Evolutionary conservation across 1,139 yeast genomes (phyloP), one percentile per base, ranked within the genome.

Genomic region (Yamadazyma triangularis): DNA sequence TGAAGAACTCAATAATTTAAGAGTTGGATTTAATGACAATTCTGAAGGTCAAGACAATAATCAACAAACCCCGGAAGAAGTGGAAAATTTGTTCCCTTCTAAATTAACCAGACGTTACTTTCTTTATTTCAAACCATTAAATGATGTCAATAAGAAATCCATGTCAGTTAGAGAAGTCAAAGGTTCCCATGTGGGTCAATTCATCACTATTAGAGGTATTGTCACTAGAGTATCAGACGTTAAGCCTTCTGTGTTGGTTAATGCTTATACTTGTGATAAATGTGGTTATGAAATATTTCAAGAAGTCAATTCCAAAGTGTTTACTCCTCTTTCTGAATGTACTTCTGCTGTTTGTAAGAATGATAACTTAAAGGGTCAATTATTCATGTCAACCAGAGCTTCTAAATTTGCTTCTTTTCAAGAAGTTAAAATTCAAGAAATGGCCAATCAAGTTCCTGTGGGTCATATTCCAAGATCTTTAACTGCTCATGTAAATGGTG

Each of bases 281-380:
- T 93, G 99, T 68, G 99, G 98, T 28, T 83, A 77, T 55, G 99
- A 93, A 61, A 80, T 88, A 36, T 93, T 93, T 66, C 98, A 91
- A 62, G 97, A 91, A 56, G 95, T 93, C 44, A 82, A 77, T 45
- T 66, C 91, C 22, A 79, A 80, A 51, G 79, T 87, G 24, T 93
- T 87, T 58, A 79, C 85, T 25, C 99, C 98, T 8, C 65, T 89
- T 36, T 54, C 70, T 2, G 95, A 88, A 50, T 93, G 99, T 64
- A 79, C 86, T 3, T 85, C 96, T 2, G 73, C 74, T 14, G 79
- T 79, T 43, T 93, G 99, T 65, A 56, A 64, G 34, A 77, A 76
- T 39, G 89, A 91, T 58, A 80, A 83, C 53, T 73, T 83, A 30
- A 82, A 82, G 53, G 98, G 98, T 30, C 91, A 87, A 59, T 69